Percentiles rank a stretch among this genome's conserved stretches.
These are phyloP conservation scores for Colletotrichum filicis DNA, from an alignment of 2,329 filamentous ascomycete genomes.

Conservation along the genomic window DNA sequence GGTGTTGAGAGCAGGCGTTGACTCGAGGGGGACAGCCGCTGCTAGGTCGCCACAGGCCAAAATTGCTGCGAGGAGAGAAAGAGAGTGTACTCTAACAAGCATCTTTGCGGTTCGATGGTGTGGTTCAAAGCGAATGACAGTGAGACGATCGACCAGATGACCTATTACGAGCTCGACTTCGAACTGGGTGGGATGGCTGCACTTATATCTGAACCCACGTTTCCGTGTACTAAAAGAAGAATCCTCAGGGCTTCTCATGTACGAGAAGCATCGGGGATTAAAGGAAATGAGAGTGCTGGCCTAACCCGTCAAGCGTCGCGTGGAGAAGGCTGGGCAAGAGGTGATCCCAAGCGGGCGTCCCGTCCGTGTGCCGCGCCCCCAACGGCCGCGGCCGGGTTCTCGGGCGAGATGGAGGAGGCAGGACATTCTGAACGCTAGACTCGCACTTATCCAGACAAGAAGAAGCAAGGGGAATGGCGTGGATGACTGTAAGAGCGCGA, in stretches of 20 bases:
- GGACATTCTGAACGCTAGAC: background rate
- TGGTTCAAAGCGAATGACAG: slow-evolving; percentile 12
- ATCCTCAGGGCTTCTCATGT: background rate
- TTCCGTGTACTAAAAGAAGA: slow-evolving; percentile 2
- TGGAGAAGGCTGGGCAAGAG: slow-evolving; percentile 19
- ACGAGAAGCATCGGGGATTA: slow-evolving; percentile 17
- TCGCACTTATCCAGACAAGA: slow-evolving; percentile 4
- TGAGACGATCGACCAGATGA: background rate
- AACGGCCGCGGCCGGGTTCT: slow-evolving; percentile 26
- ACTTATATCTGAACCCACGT: slow-evolving; percentile 20
- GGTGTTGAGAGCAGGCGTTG: slow-evolving; percentile 7
- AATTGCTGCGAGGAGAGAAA: slow-evolving; percentile 29
- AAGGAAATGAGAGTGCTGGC: slow-evolving; percentile 15
- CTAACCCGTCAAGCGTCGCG: slow-evolving; percentile 4
- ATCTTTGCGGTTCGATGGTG: slow-evolving; percentile 22
- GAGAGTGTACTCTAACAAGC: slow-evolving; percentile 34
- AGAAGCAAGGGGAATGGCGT: slow-evolving; percentile 22
- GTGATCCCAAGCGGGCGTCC: slow-evolving; percentile 7
- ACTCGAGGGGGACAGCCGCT: slow-evolving; percentile 22
- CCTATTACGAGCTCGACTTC: background rate
- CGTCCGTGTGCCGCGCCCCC: slow-evolving; percentile 19
- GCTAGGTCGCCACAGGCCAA: slow-evolving; percentile 21
- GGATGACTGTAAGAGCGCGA: background rate
- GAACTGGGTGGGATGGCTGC: background rate
- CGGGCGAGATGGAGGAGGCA: slow-evolving; percentile 18